Evolutionary conservation across 2,329 filamentous ascomycete species (phyloP).

Genomic region (Arthrobotrys sinensis): DNA sequence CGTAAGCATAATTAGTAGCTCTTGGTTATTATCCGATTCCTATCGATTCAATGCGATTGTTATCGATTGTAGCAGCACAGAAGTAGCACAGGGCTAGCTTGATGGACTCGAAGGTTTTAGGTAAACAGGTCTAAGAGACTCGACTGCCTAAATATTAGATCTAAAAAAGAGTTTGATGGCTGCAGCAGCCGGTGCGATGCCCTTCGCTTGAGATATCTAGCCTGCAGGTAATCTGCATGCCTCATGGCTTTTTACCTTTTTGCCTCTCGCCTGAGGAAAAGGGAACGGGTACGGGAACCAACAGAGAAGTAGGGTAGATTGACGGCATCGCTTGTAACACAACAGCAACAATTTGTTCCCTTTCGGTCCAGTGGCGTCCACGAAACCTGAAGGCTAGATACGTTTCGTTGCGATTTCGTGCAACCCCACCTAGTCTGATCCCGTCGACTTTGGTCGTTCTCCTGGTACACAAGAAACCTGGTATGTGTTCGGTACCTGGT

Average conservation of each 20-base stretch:
- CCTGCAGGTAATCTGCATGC: conserved; percentile 56
- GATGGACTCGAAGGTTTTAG: conserved; percentile 3
- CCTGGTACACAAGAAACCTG: conserved; percentile 44
- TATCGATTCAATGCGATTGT: neutral
- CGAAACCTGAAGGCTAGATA: conserved; percentile 9
- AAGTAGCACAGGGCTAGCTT: conserved; percentile 15
- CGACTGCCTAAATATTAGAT: conserved; percentile 22
- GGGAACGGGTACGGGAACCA: conserved; percentile 42
- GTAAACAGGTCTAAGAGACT: neutral
- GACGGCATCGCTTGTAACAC: conserved; percentile 58
- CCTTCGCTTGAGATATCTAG: conserved; percentile 45
- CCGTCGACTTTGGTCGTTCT: conserved; percentile 22
- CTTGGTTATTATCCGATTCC: conserved; percentile 5
- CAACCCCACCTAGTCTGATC: conserved; percentile 23
- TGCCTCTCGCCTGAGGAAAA: conserved; percentile 19
- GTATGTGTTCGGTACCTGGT: conserved; percentile 55
- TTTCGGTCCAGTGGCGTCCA: conserved; percentile 35
- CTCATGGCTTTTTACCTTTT: conserved; percentile 45
- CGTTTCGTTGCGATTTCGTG: conserved; percentile 49
- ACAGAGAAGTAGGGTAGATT: conserved; percentile 44
- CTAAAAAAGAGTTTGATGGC: conserved; percentile 43
- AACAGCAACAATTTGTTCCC: conserved; percentile 37
- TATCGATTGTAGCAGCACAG: conserved; percentile 16
- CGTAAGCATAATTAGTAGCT: neutral
- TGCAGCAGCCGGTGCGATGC: conserved; percentile 25